Evolutionary conservation across 2,329 filamentous ascomycete genomes (phyloP).

Genomic region (Trichoderma hamatum): DNA sequence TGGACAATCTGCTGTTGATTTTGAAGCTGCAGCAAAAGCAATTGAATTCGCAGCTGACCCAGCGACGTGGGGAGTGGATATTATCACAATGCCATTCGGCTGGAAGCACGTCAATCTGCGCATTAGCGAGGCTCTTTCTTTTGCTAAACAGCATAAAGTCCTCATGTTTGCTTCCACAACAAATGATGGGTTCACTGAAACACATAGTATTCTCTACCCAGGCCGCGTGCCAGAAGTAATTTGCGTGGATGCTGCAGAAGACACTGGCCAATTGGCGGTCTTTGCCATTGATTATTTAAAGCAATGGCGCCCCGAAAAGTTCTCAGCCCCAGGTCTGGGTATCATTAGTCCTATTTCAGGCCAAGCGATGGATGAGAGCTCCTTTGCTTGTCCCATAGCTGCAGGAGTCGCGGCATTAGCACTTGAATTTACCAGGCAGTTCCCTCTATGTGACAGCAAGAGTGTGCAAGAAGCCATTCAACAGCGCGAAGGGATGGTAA

Average conservation of each 20-base stretch:
- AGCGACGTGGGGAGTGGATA: neutral
- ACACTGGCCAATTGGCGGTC: neutral
- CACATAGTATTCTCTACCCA: slow-evolving; percentile 1
- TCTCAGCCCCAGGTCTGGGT: neutral
- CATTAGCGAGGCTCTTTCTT: neutral
- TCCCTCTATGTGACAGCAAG: neutral
- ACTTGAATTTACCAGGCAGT: neutral
- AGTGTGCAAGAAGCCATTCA: neutral
- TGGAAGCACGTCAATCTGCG: neutral
- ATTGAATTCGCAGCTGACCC: slow-evolving; percentile 2
- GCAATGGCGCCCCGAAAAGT: neutral
- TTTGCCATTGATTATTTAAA: neutral
- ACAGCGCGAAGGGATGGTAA: neutral
- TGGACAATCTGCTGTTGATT: neutral
- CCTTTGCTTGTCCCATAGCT: neutral
- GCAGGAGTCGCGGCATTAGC: neutral
- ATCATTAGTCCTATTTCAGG: neutral
- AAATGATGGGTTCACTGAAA: neutral
- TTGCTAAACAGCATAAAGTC: neutral
- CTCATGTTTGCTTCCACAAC: slow-evolving; percentile 9
- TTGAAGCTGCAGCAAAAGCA: neutral
- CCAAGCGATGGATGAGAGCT: neutral
- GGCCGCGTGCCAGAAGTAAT: neutral
- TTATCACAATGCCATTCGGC: slow-evolving; percentile 11
- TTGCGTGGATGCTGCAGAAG: slow-evolving; percentile 2